These are phyloP conservation scores for Phytopythium helicoides DNA, from an alignment of 352 stramenopile genomes.

Conservation along the genomic window DNA sequence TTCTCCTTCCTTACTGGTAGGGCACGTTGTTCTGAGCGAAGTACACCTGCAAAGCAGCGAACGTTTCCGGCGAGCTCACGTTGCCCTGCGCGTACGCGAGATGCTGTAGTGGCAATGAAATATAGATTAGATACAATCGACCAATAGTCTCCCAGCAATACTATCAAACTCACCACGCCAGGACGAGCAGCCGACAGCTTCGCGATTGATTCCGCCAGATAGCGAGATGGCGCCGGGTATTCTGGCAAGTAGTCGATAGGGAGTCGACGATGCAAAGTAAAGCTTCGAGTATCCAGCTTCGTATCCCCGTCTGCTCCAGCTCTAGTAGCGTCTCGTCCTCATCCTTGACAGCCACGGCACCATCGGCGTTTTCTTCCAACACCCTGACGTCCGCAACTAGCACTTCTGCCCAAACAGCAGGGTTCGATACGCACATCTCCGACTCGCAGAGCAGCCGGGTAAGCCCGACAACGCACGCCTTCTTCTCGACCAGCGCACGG, in stretches of 20 bases:
- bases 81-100: conserved; percentile 44
- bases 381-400: conserved; percentile 47
- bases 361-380: conserved; percentile 67
- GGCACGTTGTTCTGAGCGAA: conserved; percentile 64
- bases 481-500: conserved; percentile 54
- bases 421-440: conserved; percentile 51
- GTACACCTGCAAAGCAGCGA: conserved; percentile 45
- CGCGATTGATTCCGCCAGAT: conserved; percentile 61
- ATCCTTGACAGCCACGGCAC: conserved; percentile 49
- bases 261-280: conserved; percentile 87
- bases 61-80: conserved; percentile 25
- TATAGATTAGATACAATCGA: background rate
- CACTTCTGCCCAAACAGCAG: conserved; percentile 53
- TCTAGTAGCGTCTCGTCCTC: conserved; percentile 82
- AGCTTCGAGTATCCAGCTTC: conserved; percentile 94
- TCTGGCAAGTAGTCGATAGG: conserved; percentile 87
- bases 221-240: conserved; percentile 55
- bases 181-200: conserved; percentile 66
- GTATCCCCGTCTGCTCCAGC: conserved; percentile 85
- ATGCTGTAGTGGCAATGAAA: conserved; percentile 34
- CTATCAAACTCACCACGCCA: conserved; percentile 39
- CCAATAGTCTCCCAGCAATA: conserved; percentile 10
- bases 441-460: conserved; percentile 77
- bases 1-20: conserved; percentile 46
- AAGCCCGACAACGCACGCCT: conserved; percentile 67